phyloP scores from a whole-genome alignment of 2,329 filamentous ascomycete species.

The Pezicula carpinea region DNA sequence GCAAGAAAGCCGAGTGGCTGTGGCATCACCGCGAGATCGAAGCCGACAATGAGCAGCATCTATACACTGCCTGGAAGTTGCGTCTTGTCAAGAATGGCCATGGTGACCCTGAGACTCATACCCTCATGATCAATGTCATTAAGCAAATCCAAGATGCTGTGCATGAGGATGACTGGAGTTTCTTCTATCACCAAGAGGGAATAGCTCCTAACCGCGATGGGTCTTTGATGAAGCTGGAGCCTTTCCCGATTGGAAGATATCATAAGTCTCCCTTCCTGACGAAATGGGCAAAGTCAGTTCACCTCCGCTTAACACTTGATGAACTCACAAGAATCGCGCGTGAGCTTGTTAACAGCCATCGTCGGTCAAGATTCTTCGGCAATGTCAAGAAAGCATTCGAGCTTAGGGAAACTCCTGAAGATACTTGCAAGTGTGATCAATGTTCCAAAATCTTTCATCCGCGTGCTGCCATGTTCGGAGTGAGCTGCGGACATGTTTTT shows the following conservation, averaged over 20 bases:
- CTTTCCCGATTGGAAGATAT: background rate
- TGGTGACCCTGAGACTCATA: constrained; percentile 4
- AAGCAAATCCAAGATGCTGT: constrained; percentile 13
- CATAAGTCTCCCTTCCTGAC: background rate
- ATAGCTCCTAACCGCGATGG: no score
- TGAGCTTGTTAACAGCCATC: no score
- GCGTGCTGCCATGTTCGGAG: no score
- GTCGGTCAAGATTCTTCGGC: no score
- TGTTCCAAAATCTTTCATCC: no score
- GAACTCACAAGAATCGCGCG: no score
- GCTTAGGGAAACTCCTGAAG: no score
- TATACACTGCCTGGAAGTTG: constrained; percentile 9
- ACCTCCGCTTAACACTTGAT: no score
- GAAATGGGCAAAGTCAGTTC: background rate
- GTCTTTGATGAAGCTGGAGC: no score
- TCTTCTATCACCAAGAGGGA: constrained; percentile 19
- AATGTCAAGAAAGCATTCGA: no score
- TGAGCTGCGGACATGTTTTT: no score
- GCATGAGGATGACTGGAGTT: constrained; percentile 25
- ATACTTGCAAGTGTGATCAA: no score
- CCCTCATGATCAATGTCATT: constrained; percentile 1
- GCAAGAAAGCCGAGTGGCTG: constrained; percentile 29
- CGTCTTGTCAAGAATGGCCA: background rate
- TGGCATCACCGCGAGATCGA: constrained; percentile 18
- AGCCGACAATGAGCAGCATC: constrained; percentile 12